These are phyloP conservation scores for Gentiana macrophylla DNA, from an alignment of 257 asterid species.

Conservation along the genomic window DNA sequence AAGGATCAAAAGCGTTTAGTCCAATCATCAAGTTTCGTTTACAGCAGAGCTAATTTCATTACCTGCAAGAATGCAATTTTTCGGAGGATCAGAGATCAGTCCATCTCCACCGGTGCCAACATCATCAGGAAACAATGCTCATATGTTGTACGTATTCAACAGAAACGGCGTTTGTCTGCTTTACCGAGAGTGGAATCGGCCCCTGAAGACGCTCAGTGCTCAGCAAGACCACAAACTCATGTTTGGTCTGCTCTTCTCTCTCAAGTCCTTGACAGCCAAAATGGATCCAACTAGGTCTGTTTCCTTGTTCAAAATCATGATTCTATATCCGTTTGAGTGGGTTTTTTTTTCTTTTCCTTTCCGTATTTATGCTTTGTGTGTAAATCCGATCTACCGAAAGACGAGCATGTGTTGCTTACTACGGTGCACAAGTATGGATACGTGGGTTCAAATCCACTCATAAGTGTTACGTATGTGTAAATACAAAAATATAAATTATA, in stretches of 20 bases:
- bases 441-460: too few species aligned
- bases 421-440: too few species aligned
- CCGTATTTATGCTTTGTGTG: too few species aligned
- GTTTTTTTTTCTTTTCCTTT: background rate
- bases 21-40: too few species aligned
- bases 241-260: constrained; percentile 98
- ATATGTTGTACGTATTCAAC: constrained; percentile 82
- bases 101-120: constrained; percentile 82
- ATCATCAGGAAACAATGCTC: constrained; percentile 78
- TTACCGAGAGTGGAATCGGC: constrained; percentile 96
- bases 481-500: too few species aligned
- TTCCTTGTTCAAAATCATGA: background rate
- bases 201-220: constrained; percentile 69
- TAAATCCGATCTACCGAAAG: too few species aligned
- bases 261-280: constrained; percentile 79
- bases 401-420: too few species aligned
- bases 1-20: too few species aligned
- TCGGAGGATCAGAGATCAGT: constrained; percentile 64
- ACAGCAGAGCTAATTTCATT: background rate
- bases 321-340: background rate
- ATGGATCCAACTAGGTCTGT: constrained; percentile 93
- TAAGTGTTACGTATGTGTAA: too few species aligned
- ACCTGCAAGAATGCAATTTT: constrained; percentile 54
- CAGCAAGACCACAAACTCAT: constrained; percentile 93
- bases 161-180: constrained; percentile 77